These are phyloP conservation scores for Rhododendron griersonianum DNA, from an alignment of 148 eudicot genomes.

Conservation along the genomic window DNA sequence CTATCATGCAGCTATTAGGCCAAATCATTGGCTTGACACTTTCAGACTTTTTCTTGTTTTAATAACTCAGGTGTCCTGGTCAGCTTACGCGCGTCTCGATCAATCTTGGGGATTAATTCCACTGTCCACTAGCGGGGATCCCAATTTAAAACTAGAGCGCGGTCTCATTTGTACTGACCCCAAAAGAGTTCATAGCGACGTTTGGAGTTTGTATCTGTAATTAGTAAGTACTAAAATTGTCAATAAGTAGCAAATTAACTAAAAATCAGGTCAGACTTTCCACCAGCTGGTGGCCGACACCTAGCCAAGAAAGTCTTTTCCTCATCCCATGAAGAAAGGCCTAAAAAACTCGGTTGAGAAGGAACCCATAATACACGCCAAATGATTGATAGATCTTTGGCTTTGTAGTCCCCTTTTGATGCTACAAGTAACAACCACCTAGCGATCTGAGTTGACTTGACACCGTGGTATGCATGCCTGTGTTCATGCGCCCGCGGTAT, in stretches of 20 bases:
- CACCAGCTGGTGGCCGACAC: neutral
- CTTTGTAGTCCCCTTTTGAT: neutral
- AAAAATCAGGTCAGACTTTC: neutral
- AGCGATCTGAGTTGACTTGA: neutral
- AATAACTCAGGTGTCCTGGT: too few species aligned
- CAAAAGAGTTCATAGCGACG: too few species aligned
- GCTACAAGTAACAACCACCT: neutral
- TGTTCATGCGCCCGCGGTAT: too few species aligned
- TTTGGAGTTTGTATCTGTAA: neutral
- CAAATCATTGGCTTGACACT: neutral
- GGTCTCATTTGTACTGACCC: accelerated
- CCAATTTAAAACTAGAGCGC: too few species aligned
- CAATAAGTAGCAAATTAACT: neutral
- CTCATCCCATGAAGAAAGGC: neutral
- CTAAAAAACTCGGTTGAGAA: neutral
- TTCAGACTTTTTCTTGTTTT: neutral
- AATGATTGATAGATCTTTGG: neutral
- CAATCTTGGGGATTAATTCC: too few species aligned
- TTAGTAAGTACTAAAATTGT: neutral
- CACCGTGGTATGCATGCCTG: neutral
- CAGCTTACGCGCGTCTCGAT: too few species aligned
- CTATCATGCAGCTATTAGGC: neutral
- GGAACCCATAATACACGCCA: neutral
- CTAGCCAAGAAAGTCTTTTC: neutral
- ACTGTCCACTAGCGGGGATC: too few species aligned